Base-by-base conservation (phyloP, 1,284 basidiomycete species). In the Meripilus lineatus region DNA sequence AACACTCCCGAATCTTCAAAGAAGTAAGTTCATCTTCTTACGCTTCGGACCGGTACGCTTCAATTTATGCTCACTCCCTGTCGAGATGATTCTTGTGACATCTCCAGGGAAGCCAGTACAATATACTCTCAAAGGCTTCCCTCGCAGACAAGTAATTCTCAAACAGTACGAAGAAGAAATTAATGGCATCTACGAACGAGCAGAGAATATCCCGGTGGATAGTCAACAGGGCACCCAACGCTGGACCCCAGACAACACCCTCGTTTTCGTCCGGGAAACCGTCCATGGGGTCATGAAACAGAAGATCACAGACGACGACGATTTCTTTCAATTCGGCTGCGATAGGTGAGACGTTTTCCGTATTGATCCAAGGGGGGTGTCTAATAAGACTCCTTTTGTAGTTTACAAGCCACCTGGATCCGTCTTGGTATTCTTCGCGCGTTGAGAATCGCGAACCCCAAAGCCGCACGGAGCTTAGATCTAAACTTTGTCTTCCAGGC, bases 271-370 rank as follows among this genome's bases (percentile, higher is more conserved):
- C 5, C 45, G 55, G 6, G 23, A 40, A 14, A 46, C 51, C 3
- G 46, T 58, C 13, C 20, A 42, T 13, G 51, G 44, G 4, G 55
- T 61, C 11, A 17, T 64, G 22, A 35, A 33, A 20, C 22, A 41
- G 1, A 6, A 15, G 2, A 14, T 57, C 3, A 24, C 34, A 21
- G 61, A 63, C 37, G 44, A 54, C 22, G 59, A 51, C 13, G 65
- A 69, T 46, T 41, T 68, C 6, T 71, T 70, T 50, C 57, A 58
- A 40, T 50, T 58, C 32, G 68, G 68, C n/a, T 63, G 64, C 38
- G 68, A 71, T 45, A 69, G 68, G 45, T 11, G 5, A 17, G 42
- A 21, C 10, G 22, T 24, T 20, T 24, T 40, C 10, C 18, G 8
- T 36, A 18, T 36, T 36, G 11, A 36, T 18, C 17, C 38, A 48